Conservation (phyloP, 768 basidiomycete species). For the Xerocomellus chrysenteron region DNA sequence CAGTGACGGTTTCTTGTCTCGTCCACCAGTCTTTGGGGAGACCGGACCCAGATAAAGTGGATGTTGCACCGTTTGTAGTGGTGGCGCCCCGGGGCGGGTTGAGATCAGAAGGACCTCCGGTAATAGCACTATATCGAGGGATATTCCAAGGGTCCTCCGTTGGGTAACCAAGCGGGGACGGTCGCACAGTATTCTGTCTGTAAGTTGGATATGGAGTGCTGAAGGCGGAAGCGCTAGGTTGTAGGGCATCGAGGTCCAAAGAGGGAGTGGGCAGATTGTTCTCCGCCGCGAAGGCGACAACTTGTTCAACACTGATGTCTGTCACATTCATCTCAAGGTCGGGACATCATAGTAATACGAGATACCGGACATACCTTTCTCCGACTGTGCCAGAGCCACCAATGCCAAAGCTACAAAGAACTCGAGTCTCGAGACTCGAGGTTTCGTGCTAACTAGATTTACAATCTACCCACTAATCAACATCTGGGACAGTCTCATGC, state of each 20-base stretch:
- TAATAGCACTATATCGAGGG: slow-evolving; percentile 30
- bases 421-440: slow-evolving; percentile 82
- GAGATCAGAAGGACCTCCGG: slow-evolving; percentile 33
- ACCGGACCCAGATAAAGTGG: slow-evolving; percentile 67
- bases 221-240: slow-evolving; percentile 53
- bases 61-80: slow-evolving; percentile 46
- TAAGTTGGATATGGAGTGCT: slow-evolving; percentile 38
- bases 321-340: background rate
- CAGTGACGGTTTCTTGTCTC: slow-evolving; percentile 66
- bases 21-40: slow-evolving; percentile 87
- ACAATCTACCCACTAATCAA: slow-evolving; percentile 62
- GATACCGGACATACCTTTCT: slow-evolving; percentile 53
- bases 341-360: background rate
- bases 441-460: slow-evolving; percentile 78
- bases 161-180: slow-evolving; percentile 51
- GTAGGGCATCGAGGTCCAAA: slow-evolving; percentile 61
- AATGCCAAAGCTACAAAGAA: slow-evolving; percentile 91
- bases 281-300: slow-evolving; percentile 73
- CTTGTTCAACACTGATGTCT: slow-evolving; percentile 83
- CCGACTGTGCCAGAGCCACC: slow-evolving; percentile 81
- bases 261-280: slow-evolving; percentile 75
- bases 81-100: slow-evolving; percentile 21
- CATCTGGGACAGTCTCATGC: background rate
- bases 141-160: slow-evolving; percentile 70
- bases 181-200: slow-evolving; percentile 45